These are phyloP conservation scores for Passiflora organensis DNA, from an alignment of 345 rosid species.

Conservation along the genomic window DNA sequence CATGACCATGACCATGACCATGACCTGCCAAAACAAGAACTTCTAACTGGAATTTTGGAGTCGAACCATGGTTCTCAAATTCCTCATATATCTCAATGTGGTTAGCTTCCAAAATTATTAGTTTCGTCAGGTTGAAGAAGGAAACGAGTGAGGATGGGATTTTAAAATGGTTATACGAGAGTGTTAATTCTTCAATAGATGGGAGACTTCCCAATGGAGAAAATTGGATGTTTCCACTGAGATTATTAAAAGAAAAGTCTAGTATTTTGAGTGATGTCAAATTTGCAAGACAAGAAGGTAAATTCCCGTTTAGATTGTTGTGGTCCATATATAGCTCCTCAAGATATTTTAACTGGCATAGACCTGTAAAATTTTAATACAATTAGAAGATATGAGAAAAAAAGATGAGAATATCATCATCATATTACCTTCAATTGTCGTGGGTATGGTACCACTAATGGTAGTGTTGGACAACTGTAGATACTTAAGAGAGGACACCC, in stretches of 20 bases:
- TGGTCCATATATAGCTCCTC: accelerated
- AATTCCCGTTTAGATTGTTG: neutral
- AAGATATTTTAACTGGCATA: neutral
- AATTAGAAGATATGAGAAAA: neutral
- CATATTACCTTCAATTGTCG: neutral
- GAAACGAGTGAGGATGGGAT: neutral
- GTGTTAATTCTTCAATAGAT: neutral
- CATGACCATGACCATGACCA: neutral
- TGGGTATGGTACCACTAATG: neutral
- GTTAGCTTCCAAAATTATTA: neutral
- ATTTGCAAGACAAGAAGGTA: neutral
- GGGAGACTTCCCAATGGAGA: neutral
- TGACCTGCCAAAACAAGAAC: neutral
- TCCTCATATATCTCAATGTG: neutral
- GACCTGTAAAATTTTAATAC: neutral
- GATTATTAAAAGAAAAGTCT: neutral
- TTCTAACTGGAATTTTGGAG: neutral
- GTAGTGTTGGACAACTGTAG: neutral
- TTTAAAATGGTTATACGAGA: neutral
- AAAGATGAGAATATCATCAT: no score
- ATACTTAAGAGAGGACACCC: neutral
- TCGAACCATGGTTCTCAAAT: neutral
- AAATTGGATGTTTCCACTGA: neutral
- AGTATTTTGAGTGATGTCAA: neutral
- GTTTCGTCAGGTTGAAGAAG: neutral